Percentiles rank a stretch among this genome's conserved stretches.
Evolutionary conservation across 2,329 filamentous ascomycete genomes (phyloP).

Genomic region (Stagonosporopsis vannaccii): DNA sequence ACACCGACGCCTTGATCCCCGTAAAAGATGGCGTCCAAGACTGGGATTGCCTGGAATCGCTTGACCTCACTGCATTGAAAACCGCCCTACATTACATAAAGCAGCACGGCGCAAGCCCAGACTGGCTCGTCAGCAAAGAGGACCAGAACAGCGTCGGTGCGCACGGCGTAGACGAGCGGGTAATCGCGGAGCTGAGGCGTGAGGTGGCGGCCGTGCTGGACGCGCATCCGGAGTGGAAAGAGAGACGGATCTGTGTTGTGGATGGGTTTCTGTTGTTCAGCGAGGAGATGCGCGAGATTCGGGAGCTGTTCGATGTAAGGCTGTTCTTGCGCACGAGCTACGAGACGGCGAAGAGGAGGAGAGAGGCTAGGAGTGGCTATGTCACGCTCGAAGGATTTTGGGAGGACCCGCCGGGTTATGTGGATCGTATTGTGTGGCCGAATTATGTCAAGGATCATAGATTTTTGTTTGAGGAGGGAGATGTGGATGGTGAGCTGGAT

Average conservation of each 20-base stretch:
- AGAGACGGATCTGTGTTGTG: slow-evolving; percentile 65
- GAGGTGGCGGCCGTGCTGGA: slow-evolving; percentile 23
- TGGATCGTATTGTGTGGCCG: slow-evolving; percentile 94
- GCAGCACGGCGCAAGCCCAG: slow-evolving; percentile 66
- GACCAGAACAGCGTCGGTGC: slow-evolving; percentile 63
- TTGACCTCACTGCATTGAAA: slow-evolving; percentile 75
- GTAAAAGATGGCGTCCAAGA: slow-evolving; percentile 69
- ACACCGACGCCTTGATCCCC: slow-evolving; percentile 72
- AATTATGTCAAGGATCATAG: slow-evolving; percentile 84
- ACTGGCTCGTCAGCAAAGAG: slow-evolving; percentile 61
- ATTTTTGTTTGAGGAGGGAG: slow-evolving; percentile 76
- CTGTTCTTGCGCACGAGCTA: slow-evolving; percentile 77
- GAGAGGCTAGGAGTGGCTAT: slow-evolving; percentile 76
- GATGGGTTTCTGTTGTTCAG: slow-evolving; percentile 91
- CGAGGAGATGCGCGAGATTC: slow-evolving; percentile 59
- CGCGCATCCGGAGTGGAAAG: slow-evolving; percentile 24
- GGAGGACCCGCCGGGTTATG: slow-evolving; percentile 92
- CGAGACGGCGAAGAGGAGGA: slow-evolving; percentile 66
- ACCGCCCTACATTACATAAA: slow-evolving; percentile 74
- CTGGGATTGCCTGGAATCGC: slow-evolving; percentile 87
- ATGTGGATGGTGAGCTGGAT: slow-evolving; percentile 68
- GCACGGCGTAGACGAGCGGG: slow-evolving; percentile 37
- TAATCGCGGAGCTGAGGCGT: slow-evolving; percentile 50
- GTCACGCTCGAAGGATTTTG: slow-evolving; percentile 88
- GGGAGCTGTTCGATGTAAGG: slow-evolving; percentile 72